Conservation (phyloP, 805 yeast species). For the Barnettozyma wickerhamii region DNA sequence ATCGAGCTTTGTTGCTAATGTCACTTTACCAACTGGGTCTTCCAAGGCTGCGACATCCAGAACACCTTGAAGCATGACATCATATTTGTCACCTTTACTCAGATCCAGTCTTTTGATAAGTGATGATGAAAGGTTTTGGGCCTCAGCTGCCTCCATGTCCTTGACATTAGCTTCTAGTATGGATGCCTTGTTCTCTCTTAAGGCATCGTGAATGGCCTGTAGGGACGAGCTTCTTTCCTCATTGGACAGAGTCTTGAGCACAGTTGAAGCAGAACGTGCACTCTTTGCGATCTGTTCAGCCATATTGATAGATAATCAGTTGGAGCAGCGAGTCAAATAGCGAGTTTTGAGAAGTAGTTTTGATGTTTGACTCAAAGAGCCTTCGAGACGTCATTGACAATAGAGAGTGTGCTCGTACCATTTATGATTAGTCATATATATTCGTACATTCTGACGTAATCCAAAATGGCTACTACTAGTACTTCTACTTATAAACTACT, state of each 20-base stretch:
- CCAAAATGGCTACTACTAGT: too few species aligned
- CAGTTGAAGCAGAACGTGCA: slow-evolving; percentile 81
- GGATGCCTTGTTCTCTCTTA: slow-evolving; percentile 51
- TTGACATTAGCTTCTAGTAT: slow-evolving; percentile 69
- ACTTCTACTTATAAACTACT: too few species aligned
- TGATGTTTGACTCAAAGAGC: too few species aligned
- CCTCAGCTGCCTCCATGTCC: slow-evolving; percentile 69
- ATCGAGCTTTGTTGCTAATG: slow-evolving; percentile 80
- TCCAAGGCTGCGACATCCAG: slow-evolving; percentile 83
- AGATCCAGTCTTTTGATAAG: slow-evolving; percentile 83
- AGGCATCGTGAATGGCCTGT: slow-evolving; percentile 64
- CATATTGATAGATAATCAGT: slow-evolving; percentile 15
- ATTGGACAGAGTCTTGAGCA: slow-evolving; percentile 71
- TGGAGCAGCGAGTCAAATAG: too few species aligned
- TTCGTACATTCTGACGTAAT: too few species aligned
- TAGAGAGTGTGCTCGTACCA: too few species aligned
- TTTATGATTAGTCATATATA: too few species aligned
- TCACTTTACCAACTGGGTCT: slow-evolving; percentile 90
- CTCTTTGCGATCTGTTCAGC: slow-evolving; percentile 75
- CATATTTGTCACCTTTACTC: slow-evolving; percentile 78
- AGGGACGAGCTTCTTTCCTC: slow-evolving; percentile 72
- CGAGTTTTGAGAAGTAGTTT: too few species aligned
- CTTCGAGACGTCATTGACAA: too few species aligned
- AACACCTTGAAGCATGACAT: slow-evolving; percentile 91
- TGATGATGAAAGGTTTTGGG: slow-evolving; percentile 60